Evolutionary conservation across 2,329 filamentous ascomycete genomes (phyloP).

Genomic region (Fusarium poae): DNA sequence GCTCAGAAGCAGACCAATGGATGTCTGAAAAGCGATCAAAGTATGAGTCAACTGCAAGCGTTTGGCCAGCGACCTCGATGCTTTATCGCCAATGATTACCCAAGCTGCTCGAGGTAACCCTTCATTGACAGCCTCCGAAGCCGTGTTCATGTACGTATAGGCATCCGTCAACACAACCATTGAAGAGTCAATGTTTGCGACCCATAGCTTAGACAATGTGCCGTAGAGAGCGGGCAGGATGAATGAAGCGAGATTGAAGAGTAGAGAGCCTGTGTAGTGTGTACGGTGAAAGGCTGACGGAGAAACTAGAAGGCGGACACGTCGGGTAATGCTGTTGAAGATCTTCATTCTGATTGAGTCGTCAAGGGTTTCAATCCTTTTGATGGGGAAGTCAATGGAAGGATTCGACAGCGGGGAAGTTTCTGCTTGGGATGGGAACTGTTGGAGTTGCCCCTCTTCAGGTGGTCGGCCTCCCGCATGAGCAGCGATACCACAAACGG

Average conservation of each 20-base stretch:
- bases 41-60: constrained; percentile 73
- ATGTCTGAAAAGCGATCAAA: constrained; percentile 69
- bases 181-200: constrained; percentile 74
- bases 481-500: neutral
- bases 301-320: neutral
- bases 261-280: constrained; percentile 67
- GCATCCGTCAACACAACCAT: constrained; percentile 57
- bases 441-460: constrained; percentile 2
- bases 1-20: constrained; percentile 71
- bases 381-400: rapidly evolving
- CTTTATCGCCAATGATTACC: constrained; percentile 75
- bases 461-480: constrained; percentile 31
- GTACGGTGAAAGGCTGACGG: constrained; percentile 35
- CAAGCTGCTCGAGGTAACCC: constrained; percentile 77
- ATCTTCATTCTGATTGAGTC: constrained; percentile 13
- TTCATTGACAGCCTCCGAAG: constrained; percentile 79
- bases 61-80: constrained; percentile 62
- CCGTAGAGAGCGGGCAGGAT: constrained; percentile 74
- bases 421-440: neutral
- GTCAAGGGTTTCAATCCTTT: rapidly evolving
- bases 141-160: constrained; percentile 77
- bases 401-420: neutral
- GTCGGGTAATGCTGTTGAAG: neutral
- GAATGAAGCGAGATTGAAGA: constrained; percentile 74
- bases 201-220: constrained; percentile 78